Evolutionary conservation across 345 rosid genomes (phyloP).

Genomic region (Populus simonii): DNA sequence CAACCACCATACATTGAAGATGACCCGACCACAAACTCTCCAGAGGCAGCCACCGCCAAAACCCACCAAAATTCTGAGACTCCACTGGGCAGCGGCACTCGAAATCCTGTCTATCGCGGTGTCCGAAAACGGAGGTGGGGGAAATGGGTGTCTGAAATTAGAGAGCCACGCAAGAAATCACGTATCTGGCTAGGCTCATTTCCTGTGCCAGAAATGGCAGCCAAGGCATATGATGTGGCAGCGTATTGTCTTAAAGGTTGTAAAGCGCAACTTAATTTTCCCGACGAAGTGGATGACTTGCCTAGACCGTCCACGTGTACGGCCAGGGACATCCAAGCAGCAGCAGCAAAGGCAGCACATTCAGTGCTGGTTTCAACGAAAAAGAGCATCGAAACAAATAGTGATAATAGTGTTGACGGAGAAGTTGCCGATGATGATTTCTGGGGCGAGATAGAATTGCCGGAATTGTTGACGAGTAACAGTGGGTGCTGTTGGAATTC

Average conservation of each 20-base stretch:
- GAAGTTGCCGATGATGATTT: constrained; percentile 47
- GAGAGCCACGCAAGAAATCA: constrained; percentile 82
- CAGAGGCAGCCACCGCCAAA: constrained; percentile 8
- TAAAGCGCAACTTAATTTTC: constrained; percentile 80
- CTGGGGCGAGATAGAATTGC: constrained; percentile 76
- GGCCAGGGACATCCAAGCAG: constrained; percentile 72
- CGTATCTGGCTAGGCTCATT: constrained; percentile 89
- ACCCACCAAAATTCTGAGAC: constrained; percentile 6
- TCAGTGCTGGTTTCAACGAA: constrained; percentile 21
- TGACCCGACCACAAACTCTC: constrained; percentile 19
- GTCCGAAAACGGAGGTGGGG: constrained; percentile 87
- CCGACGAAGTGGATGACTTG: constrained; percentile 56
- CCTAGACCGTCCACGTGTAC: constrained; percentile 57
- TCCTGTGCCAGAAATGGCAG: constrained; percentile 84
- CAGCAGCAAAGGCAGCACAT: constrained; percentile 70
- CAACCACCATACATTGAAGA: constrained; percentile 38
- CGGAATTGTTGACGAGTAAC: constrained; percentile 42
- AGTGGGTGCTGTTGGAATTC: constrained; percentile 35
- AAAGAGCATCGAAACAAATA: constrained; percentile 9
- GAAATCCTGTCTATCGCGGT: constrained; percentile 68
- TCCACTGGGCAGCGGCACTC: constrained; percentile 29
- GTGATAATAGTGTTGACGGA: not conserved
- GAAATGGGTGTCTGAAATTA: constrained; percentile 86
- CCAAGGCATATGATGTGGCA: constrained; percentile 80
- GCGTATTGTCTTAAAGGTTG: constrained; percentile 69